phyloP scores from a whole-genome alignment of 2,329 filamentous ascomycete species.

The Sporothrix sp. region DNA sequence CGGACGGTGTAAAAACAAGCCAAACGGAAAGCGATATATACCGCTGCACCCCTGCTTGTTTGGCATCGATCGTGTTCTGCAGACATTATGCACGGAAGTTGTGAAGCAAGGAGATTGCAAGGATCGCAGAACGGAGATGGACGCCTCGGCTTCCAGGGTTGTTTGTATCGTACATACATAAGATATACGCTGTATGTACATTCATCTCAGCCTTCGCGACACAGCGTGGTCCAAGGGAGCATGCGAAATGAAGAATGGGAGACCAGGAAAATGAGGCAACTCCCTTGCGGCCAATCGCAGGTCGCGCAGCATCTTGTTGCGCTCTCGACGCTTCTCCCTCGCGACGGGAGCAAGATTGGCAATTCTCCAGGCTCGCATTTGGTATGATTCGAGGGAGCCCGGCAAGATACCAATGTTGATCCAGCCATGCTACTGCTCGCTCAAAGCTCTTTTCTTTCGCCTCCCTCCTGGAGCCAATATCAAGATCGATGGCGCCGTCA shows the following conservation, averaged over 20 bases:
- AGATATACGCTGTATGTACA: neutral
- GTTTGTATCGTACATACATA: neutral
- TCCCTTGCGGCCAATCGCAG: conserved; percentile 6
- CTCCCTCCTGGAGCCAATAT: neutral
- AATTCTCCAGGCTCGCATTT: too few relatives aligned
- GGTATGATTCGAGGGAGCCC: too few relatives aligned
- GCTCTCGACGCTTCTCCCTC: neutral
- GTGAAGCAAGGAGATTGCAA: conserved; percentile 6
- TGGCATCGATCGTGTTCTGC: neutral
- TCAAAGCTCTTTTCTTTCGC: too few relatives aligned
- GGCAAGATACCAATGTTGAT: too few relatives aligned
- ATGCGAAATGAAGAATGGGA: conserved; percentile 5
- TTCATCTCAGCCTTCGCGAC: neutral
- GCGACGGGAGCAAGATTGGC: neutral
- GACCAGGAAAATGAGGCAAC: neutral
- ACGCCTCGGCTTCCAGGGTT: neutral
- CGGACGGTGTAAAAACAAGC: too few relatives aligned
- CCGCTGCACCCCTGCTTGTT: neutral
- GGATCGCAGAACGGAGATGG: neutral
- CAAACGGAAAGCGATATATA: neutral
- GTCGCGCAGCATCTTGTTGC: neutral
- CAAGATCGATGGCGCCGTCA: neutral
- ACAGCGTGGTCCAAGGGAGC: too few relatives aligned
- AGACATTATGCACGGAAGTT: neutral
- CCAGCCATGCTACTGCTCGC: too few relatives aligned